These are phyloP conservation scores for Ophiognomonia clavigignenti-juglandacearum DNA, from an alignment of 2,329 filamentous ascomycete genomes.

Conservation along the genomic window DNA sequence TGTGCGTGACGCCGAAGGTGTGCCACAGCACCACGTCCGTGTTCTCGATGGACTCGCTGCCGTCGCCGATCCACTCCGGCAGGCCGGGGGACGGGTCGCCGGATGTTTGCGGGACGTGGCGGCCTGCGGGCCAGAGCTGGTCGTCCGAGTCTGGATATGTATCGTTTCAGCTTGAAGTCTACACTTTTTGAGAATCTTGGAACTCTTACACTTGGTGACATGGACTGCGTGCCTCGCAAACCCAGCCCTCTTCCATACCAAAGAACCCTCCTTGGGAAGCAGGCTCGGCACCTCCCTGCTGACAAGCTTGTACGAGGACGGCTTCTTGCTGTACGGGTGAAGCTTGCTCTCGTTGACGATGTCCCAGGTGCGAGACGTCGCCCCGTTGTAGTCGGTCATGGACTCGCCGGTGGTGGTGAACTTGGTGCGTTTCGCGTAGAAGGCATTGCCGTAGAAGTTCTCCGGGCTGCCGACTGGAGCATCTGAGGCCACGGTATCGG, in stretches of 20 bases:
- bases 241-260: slow-evolving; percentile 86
- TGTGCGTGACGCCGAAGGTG: slow-evolving; percentile 86
- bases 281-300: slow-evolving; percentile 76
- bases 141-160: slow-evolving; percentile 66
- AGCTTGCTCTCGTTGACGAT: slow-evolving; percentile 79
- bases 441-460: slow-evolving; percentile 88
- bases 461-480: slow-evolving; percentile 74
- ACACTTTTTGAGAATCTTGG: background rate
- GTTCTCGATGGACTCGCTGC: slow-evolving; percentile 66
- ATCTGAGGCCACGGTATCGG: slow-evolving; percentile 66
- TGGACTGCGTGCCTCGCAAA: slow-evolving; percentile 85
- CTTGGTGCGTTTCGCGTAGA: slow-evolving; percentile 80
- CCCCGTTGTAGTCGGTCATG: slow-evolving; percentile 75
- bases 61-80: slow-evolving; percentile 72
- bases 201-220: slow-evolving; percentile 75
- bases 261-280: slow-evolving; percentile 71
- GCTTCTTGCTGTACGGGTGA: slow-evolving; percentile 84
- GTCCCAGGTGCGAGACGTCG: slow-evolving; percentile 80
- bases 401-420: slow-evolving; percentile 65
- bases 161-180: background rate
- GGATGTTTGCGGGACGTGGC: slow-evolving; percentile 82
- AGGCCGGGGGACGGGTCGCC: slow-evolving; percentile 72
- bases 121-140: slow-evolving; percentile 79
- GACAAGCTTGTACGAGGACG: slow-evolving; percentile 82
- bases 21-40: slow-evolving; percentile 90